These are phyloP conservation scores for Fusarium solani-melongenae DNA, from an alignment of 2,329 filamentous ascomycete species.

Conservation along the genomic window DNA sequence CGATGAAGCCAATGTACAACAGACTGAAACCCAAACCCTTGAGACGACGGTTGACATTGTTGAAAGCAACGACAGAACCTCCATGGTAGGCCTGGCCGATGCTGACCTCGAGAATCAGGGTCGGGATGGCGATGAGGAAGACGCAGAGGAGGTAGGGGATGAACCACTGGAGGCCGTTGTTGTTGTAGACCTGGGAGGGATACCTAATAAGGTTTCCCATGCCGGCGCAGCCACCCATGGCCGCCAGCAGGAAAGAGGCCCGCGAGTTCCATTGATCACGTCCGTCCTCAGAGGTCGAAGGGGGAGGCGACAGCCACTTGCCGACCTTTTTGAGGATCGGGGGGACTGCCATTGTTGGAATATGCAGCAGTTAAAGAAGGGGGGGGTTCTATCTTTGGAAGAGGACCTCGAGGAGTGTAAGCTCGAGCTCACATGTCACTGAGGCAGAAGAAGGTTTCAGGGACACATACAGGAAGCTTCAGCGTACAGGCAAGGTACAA, in stretches of 20 bases:
- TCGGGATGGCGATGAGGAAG: constrained; percentile 66
- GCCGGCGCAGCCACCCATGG: constrained; percentile 68
- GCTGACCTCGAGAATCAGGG: constrained; percentile 69
- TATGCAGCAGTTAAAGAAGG: neutral
- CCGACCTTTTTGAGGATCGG: constrained; percentile 46
- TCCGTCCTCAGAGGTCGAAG: constrained; percentile 52
- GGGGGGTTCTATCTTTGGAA: neutral
- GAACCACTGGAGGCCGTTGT: constrained; percentile 70
- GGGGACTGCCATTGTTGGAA: constrained; percentile 32
- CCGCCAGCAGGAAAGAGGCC: constrained; percentile 65
- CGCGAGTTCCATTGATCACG: constrained; percentile 67
- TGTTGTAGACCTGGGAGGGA: constrained; percentile 69
- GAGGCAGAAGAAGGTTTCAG: neutral
- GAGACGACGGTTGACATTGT: constrained; percentile 63
- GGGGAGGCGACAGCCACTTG: constrained; percentile 49
- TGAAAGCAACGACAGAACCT: constrained; percentile 65
- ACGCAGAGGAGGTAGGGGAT: constrained; percentile 67
- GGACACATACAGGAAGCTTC: neutral
- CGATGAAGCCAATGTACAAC: constrained; percentile 63
- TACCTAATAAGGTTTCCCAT: constrained; percentile 69
- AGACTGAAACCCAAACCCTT: constrained; percentile 65
- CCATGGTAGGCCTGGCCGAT: constrained; percentile 75
- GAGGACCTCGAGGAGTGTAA: neutral
- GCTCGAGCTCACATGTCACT: neutral
- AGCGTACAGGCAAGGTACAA: neutral